phyloP scores from a whole-genome alignment of 1,284 basidiomycete species.

The Erythrobasidium hasegawianum region DNA sequence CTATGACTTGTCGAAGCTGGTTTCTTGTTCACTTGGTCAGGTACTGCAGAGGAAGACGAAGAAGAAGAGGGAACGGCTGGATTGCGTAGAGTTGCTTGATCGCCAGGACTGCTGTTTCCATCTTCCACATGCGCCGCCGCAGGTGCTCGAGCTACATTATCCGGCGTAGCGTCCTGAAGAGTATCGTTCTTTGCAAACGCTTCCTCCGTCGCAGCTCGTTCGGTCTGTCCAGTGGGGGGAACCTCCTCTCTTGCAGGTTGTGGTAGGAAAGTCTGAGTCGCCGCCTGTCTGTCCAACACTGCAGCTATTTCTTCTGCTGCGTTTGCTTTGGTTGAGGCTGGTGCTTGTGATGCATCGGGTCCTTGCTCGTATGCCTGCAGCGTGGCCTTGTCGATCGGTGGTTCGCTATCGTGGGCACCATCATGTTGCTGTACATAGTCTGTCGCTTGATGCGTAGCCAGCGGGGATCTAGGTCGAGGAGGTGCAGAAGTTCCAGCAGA shows the following conservation, averaged over 20 bases:
- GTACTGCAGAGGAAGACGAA: background rate
- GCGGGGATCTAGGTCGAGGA: no score
- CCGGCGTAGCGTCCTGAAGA: background rate
- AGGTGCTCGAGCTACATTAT: background rate
- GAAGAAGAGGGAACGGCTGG: slow-evolving; percentile 6
- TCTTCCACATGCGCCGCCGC: background rate
- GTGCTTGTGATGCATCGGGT: background rate
- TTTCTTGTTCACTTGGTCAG: background rate
- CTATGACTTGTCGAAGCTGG: slow-evolving; percentile 8
- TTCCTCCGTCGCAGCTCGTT: background rate
- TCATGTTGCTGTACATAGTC: no score
- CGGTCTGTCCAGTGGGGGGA: slow-evolving; percentile 7
- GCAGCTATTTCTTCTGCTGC: slow-evolving; percentile 6
- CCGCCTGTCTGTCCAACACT: slow-evolving; percentile 6
- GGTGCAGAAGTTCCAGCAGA: no score
- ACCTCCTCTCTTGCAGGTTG: slow-evolving; percentile 7
- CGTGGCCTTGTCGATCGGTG: slow-evolving; percentile 25
- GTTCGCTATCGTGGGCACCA: background rate
- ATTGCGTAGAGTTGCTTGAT: background rate
- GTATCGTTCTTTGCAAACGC: background rate
- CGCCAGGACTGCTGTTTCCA: background rate
- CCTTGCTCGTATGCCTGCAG: slow-evolving; percentile 21
- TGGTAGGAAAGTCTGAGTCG: slow-evolving; percentile 3
- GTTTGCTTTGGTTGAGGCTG: slow-evolving; percentile 9
- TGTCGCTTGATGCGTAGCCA: no score